Base-by-base conservation (phyloP, 1,284 basidiomycete genomes). In the Pholiota adiposa region DNA sequence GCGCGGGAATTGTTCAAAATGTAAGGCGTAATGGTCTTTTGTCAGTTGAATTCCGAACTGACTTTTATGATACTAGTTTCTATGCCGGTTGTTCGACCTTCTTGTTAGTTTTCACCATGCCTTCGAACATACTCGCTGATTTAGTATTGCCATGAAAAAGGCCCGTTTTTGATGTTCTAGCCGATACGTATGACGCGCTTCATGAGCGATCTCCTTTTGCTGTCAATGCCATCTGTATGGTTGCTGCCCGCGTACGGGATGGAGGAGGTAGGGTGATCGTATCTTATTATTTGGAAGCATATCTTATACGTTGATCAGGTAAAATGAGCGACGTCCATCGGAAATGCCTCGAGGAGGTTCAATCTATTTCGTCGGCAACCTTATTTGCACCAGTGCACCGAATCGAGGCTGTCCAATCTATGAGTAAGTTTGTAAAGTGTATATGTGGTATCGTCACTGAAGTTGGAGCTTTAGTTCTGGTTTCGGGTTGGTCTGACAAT, bases 41-140 rank as follows among this genome's bases (percentile, higher is more conserved):
- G 49, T 50, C 54, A 63, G 60, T 29, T 50, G 56, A 55, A 63
- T 60, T 52, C 67, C 38, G 67, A 55, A 59, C 52, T 60, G 18
- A 63, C 64, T 43, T 59, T 8, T 23, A 51, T 34, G 11, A n/a
- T n/a, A 7, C 50, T 50, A 93, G 92, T 71, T 96, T 92, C 73
- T 96, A 92, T 73, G 83, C 87, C 46, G 92, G 94, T 25, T 96
- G 93, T 67, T 94, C 91, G 23, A 95, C 93, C 33, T 96, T 96
- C 73, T 76, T 96, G 71, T 81, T 59, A 59, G 77, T 72, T 40
- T 31, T 31, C 44, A 6, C 50, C 31, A 40, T 23, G 33, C 34
- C 23, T 56, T 49, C 59, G 12, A 48, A 51, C 25, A 5, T 31
- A 18, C 4, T 16, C 54, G 43, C 40, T 49, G 46, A 36, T 54